phyloP scores from a whole-genome alignment of 2,329 filamentous ascomycete species.

The Aspergillus fischeri region DNA sequence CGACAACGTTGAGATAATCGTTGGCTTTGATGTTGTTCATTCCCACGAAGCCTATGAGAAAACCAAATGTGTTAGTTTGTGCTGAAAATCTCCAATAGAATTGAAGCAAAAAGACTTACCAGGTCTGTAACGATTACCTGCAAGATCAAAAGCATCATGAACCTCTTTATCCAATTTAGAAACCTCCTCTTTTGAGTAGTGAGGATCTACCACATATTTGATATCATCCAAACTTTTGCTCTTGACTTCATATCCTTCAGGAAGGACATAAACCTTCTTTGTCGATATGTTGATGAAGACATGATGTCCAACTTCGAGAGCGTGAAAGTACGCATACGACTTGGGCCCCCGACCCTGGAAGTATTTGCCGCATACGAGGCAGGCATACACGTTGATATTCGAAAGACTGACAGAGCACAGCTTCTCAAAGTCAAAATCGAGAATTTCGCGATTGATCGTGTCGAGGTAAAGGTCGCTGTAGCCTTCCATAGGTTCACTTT shows the following conservation, averaged over 20 bases:
- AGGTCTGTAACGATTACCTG: constrained; percentile 80
- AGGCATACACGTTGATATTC: constrained; percentile 98
- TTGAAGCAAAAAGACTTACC: constrained; percentile 36
- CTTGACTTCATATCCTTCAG: constrained; percentile 94
- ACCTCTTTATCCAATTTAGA: constrained; percentile 66
- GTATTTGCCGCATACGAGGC: constrained; percentile 95
- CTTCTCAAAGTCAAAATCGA: constrained; percentile 99
- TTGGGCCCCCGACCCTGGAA: constrained; percentile 91
- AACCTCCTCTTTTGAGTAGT: constrained; percentile 76
- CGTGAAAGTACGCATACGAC: constrained; percentile 96
- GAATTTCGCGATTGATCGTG: constrained; percentile 85
- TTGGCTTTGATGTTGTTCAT: constrained; percentile 99
- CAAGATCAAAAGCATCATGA: constrained; percentile 66
- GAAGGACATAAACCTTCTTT: constrained; percentile 54
- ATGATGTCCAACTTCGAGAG: constrained; percentile 90
- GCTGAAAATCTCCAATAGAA: neutral
- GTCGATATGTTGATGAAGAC: constrained; percentile 94
- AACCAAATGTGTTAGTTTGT: neutral
- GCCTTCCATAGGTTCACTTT: constrained; percentile 75
- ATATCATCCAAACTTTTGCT: constrained; percentile 95
- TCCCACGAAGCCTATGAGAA: constrained; percentile 69
- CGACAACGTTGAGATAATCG: constrained; percentile 94
- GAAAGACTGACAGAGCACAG: constrained; percentile 92
- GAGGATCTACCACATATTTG: constrained; percentile 93
- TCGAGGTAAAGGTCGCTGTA: constrained; percentile 97